These are phyloP conservation scores for Lecanicillium sp. DNA, from an alignment of 2,329 filamentous ascomycete genomes.

Conservation along the genomic window DNA sequence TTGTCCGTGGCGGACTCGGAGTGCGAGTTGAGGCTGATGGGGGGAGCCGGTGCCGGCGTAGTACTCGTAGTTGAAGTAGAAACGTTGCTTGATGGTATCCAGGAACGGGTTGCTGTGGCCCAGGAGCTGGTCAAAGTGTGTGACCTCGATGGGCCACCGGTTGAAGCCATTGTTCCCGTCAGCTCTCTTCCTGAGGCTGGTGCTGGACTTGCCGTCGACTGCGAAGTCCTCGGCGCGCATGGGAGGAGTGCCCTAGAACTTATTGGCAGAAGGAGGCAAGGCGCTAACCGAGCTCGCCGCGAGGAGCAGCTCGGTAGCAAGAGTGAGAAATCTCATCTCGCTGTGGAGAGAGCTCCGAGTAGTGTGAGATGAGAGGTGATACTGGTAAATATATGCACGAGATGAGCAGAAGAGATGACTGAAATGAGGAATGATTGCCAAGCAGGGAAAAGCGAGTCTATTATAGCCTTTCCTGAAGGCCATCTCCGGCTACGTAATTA, in stretches of 20 bases:
- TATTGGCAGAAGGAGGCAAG: neutral
- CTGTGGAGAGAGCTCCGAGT: neutral
- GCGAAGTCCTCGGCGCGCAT: neutral
- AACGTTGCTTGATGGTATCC: conserved; percentile 63
- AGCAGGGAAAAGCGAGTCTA: neutral
- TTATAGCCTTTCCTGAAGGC: conserved; percentile 5
- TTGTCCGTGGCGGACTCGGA: conserved; percentile 58
- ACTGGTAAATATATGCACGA: neutral
- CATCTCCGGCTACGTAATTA: neutral
- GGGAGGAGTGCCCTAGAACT: neutral
- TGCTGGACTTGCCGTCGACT: neutral
- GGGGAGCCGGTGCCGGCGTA: conserved; percentile 70
- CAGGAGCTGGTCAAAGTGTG: conserved; percentile 47
- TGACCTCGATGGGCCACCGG: conserved; percentile 4
- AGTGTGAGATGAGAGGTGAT: neutral
- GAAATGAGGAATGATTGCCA: neutral
- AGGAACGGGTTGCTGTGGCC: conserved; percentile 51
- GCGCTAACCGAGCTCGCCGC: conserved; percentile 1
- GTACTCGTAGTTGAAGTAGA: conserved; percentile 71
- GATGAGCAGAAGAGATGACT: neutral
- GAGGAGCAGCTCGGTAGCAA: conserved; percentile 9
- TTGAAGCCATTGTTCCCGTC: no score
- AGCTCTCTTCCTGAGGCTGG: conserved; percentile 9
- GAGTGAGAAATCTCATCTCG: conserved; percentile 9
- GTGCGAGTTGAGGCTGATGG: conserved; percentile 61